Evolutionary conservation across 352 stramenopile species (phyloP).

Genomic region (Phytophthora litchii): DNA sequence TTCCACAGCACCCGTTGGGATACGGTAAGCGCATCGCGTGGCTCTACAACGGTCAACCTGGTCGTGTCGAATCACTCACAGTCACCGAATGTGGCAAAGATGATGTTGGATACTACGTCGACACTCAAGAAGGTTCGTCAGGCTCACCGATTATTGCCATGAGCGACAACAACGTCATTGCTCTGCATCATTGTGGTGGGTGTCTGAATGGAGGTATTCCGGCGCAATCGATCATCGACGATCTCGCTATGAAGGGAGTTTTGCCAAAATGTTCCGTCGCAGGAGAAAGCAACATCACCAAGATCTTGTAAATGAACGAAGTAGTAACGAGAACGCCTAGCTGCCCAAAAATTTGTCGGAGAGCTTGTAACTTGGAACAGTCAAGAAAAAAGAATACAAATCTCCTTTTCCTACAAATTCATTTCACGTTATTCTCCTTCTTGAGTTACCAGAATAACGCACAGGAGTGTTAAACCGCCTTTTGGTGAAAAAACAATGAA

Average conservation of each 20-base stretch:
- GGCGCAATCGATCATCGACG: slow-evolving; percentile 50
- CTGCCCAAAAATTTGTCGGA: background rate
- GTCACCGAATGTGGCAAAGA: slow-evolving; percentile 47
- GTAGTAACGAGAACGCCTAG: background rate
- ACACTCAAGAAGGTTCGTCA: slow-evolving; percentile 74
- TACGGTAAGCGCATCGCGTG: slow-evolving; percentile 69
- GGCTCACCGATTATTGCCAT: slow-evolving; percentile 64
- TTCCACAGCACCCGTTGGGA: slow-evolving; percentile 69
- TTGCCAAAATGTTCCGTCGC: slow-evolving; percentile 44
- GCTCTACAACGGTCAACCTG: slow-evolving; percentile 20
- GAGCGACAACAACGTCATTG: slow-evolving; percentile 69
- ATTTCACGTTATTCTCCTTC: too few species aligned
- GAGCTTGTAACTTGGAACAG: background rate
- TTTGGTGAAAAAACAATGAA: slow-evolving; percentile 27
- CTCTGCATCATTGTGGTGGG: slow-evolving; percentile 77
- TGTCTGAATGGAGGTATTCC: slow-evolving; percentile 75
- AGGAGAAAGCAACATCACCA: slow-evolving; percentile 8
- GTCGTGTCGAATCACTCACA: slow-evolving; percentile 38
- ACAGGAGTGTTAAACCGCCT: slow-evolving; percentile 5
- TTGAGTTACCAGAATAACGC: too few species aligned
- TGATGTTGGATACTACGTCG: slow-evolving; percentile 75
- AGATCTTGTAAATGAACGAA: slow-evolving; percentile 8
- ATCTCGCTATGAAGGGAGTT: slow-evolving; percentile 40
- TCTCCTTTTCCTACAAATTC: too few species aligned
- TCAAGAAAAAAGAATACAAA: background rate